Base-by-base conservation (phyloP, 2,329 filamentous ascomycete genomes). In the Zymoseptoria brevis region DNA sequence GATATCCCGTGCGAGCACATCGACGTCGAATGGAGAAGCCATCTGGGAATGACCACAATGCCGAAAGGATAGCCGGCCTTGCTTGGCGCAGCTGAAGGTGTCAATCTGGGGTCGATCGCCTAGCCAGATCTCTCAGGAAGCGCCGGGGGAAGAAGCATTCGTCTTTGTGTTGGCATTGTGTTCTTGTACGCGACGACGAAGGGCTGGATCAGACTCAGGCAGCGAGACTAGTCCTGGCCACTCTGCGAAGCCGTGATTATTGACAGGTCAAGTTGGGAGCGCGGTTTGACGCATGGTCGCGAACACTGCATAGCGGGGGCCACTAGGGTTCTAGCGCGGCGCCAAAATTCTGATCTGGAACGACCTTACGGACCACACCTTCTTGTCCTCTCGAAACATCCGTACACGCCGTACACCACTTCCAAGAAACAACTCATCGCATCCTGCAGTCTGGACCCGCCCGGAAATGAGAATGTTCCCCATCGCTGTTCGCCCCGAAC, bases 1-100 rank as follows among this genome's bases (percentile, higher is more conserved):
- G 24, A 65, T 60, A 22, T 64, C 62, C 16, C 63, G 62, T 24
- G 62, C 62, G 50, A 65, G 53, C 7, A 55, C 51, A 7, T 65
- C 60, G 11, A 62, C 55, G 45, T 65, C 62, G 35, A 62, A 49
- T n/a, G 48, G 21, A 53, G 35, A 45, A 16, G 35, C 35, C 35
- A 45, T 45, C 16, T 45, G 5, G 35, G 13, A 45, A 41, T 3
- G 19, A 8, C 8, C 50, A 51, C 50, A 51, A 21, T 51, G 5
- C 50, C 4, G 8, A n/a, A 19, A 51, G 50, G 50, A 51, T 51
- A 22, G 26, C 26, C 26, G 26, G 26, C 26, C 26, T 29, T 29
- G 26, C 26, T 29, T 29, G 26, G 26, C 26, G 26, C 26, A 8
- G 26, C 26, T 29, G 26, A 29, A 29, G 26, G 26, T 29, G 26